Percentiles rank a stretch among this genome's conserved stretches.
Evolutionary conservation across 2,329 filamentous ascomycete species (phyloP).

Genomic region (Claviceps maximensis): DNA sequence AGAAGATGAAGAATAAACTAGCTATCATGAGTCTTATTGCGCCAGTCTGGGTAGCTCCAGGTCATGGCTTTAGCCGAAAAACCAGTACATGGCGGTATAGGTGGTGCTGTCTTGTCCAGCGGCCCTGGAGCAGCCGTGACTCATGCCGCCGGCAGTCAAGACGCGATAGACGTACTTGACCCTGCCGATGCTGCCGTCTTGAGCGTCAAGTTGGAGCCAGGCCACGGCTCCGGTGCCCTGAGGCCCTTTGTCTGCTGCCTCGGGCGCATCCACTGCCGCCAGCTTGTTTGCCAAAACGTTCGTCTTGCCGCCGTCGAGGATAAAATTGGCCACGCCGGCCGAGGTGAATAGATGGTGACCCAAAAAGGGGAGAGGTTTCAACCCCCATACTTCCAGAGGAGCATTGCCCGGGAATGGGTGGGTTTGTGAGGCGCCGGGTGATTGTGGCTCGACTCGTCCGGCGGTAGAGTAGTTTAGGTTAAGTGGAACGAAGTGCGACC

Average conservation of each 20-base stretch:
- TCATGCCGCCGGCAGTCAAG: constrained; percentile 36
- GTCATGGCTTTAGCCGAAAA: constrained; percentile 20
- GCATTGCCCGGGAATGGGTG: constrained; percentile 31
- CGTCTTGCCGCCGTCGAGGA: constrained; percentile 28
- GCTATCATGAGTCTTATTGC: too few species aligned
- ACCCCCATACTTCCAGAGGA: constrained; percentile 24
- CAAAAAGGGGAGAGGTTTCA: constrained; percentile 28
- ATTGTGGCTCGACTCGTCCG: constrained; percentile 15
- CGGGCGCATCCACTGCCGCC: constrained; percentile 37
- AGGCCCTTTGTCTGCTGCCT: constrained; percentile 30
- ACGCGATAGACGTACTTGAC: constrained; percentile 39
- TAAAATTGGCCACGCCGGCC: constrained; percentile 43
- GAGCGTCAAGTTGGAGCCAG: constrained; percentile 38
- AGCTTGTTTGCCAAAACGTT: constrained; percentile 35
- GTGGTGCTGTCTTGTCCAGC: constrained; percentile 36
- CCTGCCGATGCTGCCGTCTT: constrained; percentile 22
- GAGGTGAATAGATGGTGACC: constrained; percentile 57
- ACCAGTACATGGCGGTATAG: constrained; percentile 47
- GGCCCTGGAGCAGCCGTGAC: constrained; percentile 27
- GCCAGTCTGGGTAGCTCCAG: too few species aligned
- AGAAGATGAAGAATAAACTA: not conserved
- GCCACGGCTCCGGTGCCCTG: constrained; percentile 37
- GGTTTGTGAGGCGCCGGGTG: constrained; percentile 28
- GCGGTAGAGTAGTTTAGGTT: constrained; percentile 24
- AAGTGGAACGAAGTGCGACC: constrained; percentile 31